Conservation (phyloP, 352 stramenopile genomes). For the Detonula confervacea region DNA sequence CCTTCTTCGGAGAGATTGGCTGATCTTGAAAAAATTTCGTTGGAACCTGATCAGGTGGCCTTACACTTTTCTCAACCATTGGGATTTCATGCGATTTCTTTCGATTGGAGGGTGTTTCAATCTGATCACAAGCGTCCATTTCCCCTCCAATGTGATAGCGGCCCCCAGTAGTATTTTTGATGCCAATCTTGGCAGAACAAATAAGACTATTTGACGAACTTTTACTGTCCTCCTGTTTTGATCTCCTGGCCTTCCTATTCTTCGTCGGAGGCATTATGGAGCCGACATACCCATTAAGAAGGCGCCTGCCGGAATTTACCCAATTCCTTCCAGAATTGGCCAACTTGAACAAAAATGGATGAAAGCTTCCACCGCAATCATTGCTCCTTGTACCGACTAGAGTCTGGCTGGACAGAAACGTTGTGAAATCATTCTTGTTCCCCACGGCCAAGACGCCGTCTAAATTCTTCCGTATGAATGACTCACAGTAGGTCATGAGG, state of each 20-base stretch:
- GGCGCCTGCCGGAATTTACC: slow-evolving; percentile 12
- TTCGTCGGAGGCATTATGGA: slow-evolving; percentile 9
- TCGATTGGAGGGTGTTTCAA: not conserved
- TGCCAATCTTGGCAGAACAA: too few species aligned
- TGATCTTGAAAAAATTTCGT: slow-evolving; percentile 9
- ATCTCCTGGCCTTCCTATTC: slow-evolving; percentile 28
- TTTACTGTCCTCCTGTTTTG: slow-evolving; percentile 12
- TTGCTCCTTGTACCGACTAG: slow-evolving; percentile 17
- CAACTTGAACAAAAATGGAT: slow-evolving; percentile 67
- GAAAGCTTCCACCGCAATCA: slow-evolving; percentile 37
- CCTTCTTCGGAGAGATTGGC: not conserved
- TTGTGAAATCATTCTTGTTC: slow-evolving; percentile 68
- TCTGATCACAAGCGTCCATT: not conserved
- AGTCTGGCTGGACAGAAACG: slow-evolving; percentile 60
- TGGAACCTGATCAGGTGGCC: not conserved
- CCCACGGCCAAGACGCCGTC: slow-evolving; percentile 79
- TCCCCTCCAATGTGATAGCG: too few species aligned
- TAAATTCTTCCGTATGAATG: slow-evolving; percentile 80
- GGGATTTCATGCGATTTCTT: slow-evolving; percentile 6
- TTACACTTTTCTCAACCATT: not conserved
- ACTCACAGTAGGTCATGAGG: slow-evolving; percentile 66
- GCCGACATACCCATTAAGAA: slow-evolving; percentile 34
- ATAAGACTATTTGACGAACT: too few species aligned
- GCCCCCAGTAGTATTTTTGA: too few species aligned
- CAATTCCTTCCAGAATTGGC: slow-evolving; percentile 31